phyloP scores from a whole-genome alignment of 345 rosid genomes.

The Arabis hirsuta region DNA sequence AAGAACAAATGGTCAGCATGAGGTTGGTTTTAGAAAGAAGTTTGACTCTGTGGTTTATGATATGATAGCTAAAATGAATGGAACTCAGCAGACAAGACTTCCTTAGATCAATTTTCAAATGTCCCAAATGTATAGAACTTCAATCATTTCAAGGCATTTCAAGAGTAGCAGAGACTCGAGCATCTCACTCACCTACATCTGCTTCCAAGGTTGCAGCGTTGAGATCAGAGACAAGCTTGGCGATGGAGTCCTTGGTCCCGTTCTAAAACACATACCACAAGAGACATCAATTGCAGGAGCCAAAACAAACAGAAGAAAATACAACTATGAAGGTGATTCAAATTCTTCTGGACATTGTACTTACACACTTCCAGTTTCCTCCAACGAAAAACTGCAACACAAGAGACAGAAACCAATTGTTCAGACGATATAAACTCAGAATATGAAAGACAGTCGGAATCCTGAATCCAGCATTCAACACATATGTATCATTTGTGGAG shows the following conservation, averaged over 20 bases:
- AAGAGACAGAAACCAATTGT: conserved; percentile 8
- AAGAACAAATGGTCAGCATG: conserved; percentile 18
- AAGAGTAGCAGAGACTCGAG: conserved; percentile 14
- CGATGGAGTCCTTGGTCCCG: conserved; percentile 89
- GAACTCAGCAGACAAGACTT: not conserved
- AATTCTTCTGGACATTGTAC: conserved; percentile 31
- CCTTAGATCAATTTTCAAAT: not conserved
- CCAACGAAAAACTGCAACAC: conserved; percentile 98
- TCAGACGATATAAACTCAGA: conserved; percentile 14
- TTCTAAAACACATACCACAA: conserved; percentile 53
- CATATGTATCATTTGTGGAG: not conserved
- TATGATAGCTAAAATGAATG: not conserved
- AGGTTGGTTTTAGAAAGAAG: conserved; percentile 1
- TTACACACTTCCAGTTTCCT: conserved; percentile 99
- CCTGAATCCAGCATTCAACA: conserved; percentile 4
- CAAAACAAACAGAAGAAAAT: not conserved
- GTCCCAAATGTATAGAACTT: not conserved
- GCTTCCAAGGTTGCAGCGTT: conserved; percentile 79
- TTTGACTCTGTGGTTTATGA: not conserved
- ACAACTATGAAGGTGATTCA: not conserved
- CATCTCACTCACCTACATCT: conserved; percentile 86
- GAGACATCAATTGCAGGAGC: conserved; percentile 16
- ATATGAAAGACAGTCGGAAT: not conserved
- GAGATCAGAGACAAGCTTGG: conserved; percentile 89
- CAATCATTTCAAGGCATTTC: not conserved